These are phyloP conservation scores for Naganishia cerealis DNA, from an alignment of 1,284 basidiomycete species.

Conservation along the genomic window DNA sequence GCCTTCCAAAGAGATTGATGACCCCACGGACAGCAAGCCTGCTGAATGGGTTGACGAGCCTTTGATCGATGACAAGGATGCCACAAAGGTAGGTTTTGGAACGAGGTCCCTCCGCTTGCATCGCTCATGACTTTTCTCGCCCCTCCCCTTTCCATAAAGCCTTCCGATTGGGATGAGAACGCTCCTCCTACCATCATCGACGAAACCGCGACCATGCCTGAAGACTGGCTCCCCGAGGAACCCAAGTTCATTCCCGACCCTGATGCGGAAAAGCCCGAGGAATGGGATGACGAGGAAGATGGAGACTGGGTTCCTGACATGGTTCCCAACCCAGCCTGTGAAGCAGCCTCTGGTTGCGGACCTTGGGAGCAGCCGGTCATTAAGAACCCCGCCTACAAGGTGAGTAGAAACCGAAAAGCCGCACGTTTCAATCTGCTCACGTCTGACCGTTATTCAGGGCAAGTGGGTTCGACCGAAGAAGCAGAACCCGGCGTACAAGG, in stretches of 20 bases:
- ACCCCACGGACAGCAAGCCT: conserved; percentile 87
- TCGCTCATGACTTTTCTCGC: conserved; percentile 31
- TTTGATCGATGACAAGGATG: conserved; percentile 80
- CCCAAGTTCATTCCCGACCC: conserved; percentile 81
- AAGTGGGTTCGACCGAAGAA: conserved; percentile 92
- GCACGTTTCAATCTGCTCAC: neutral
- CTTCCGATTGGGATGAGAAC: conserved; percentile 93
- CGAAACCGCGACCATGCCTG: conserved; percentile 82
- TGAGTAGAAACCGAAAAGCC: conserved; percentile 25
- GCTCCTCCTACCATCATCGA: conserved; percentile 88
- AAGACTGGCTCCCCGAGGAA: conserved; percentile 93
- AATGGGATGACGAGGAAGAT: conserved; percentile 99
- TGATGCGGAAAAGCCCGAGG: conserved; percentile 93
- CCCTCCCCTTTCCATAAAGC: conserved; percentile 55
- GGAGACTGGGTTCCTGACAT: conserved; percentile 95
- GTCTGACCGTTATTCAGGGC: conserved; percentile 58
- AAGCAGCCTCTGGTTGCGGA: conserved; percentile 88
- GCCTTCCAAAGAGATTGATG: conserved; percentile 88
- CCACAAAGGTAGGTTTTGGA: conserved; percentile 65
- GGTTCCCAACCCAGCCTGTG: conserved; percentile 84
- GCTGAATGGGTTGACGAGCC: conserved; percentile 87
- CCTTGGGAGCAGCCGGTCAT: conserved; percentile 84
- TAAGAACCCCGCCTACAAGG: conserved; percentile 83
- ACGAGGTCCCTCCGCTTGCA: neutral
- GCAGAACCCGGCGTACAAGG: conserved; percentile 96